phyloP scores from a whole-genome alignment of 2,329 filamentous ascomycete genomes.

The Exserohilum turcica region DNA sequence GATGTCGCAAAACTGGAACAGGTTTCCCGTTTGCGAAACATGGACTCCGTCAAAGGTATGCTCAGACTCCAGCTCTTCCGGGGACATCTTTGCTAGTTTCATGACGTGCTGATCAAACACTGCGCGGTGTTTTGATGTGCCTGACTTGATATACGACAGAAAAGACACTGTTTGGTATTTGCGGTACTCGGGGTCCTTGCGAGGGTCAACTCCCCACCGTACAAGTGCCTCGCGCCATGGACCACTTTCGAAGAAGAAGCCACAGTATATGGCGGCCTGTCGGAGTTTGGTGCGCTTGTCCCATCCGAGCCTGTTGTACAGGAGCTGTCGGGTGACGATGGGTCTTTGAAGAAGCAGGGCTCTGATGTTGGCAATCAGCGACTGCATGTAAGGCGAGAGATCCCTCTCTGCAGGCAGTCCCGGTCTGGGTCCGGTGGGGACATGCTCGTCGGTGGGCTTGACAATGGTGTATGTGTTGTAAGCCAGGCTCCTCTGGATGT shows the following conservation, averaged over 20 bases:
- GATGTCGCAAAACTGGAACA: slow-evolving; percentile 95
- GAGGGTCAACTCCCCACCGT: slow-evolving; percentile 83
- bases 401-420: slow-evolving; percentile 58
- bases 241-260: slow-evolving; percentile 90
- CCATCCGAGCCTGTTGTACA: slow-evolving; percentile 71
- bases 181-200: slow-evolving; percentile 74
- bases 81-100: slow-evolving; percentile 28
- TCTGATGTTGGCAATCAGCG: slow-evolving; percentile 67
- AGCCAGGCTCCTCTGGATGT: slow-evolving; percentile 35
- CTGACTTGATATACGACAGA: slow-evolving; percentile 40
- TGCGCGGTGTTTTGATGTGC: slow-evolving; percentile 31
- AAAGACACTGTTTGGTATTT: slow-evolving; percentile 77
- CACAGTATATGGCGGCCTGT: slow-evolving; percentile 79
- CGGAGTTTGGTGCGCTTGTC: slow-evolving; percentile 65
- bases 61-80: slow-evolving; percentile 32
- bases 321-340: slow-evolving; percentile 82
- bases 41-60: slow-evolving; percentile 84
- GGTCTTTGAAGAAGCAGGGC: slow-evolving; percentile 73
- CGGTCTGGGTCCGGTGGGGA: slow-evolving; percentile 65
- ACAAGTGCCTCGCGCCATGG: slow-evolving; percentile 91
- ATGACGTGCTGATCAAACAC: slow-evolving; percentile 35
- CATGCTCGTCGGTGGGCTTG: slow-evolving; percentile 64
- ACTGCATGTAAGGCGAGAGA: slow-evolving; percentile 63
- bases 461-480: slow-evolving; percentile 54
- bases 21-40: slow-evolving; percentile 79